Percentiles rank a stretch among this genome's conserved stretches.
Evolutionary conservation across 192 early-diverging fungal species (phyloP).

Genomic region (Backusella psychrophila): DNA sequence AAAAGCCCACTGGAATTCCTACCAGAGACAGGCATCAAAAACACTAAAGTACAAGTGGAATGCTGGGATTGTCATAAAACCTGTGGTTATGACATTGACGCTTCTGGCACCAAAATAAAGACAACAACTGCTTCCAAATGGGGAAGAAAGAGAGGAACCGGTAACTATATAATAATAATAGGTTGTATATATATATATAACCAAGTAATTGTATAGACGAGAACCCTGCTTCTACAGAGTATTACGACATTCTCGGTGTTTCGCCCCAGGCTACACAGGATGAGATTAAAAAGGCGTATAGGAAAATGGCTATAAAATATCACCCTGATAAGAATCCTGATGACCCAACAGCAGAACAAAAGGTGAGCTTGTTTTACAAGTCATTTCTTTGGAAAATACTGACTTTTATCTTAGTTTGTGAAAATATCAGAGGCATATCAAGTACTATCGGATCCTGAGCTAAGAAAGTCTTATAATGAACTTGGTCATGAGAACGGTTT

Average conservation of each 20-base stretch:
- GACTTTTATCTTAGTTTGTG: conserved; percentile 67
- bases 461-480: conserved; percentile 87
- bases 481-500: conserved; percentile 68
- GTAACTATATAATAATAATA: background rate
- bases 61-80: conserved; percentile 55
- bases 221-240: conserved; percentile 76
- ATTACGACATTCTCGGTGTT: conserved; percentile 89
- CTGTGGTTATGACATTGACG: conserved; percentile 39
- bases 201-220: conserved; percentile 47
- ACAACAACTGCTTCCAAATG: conserved; percentile 10
- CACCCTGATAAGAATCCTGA: conserved; percentile 86
- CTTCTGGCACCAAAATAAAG: conserved; percentile 33
- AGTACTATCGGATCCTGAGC: conserved; percentile 88
- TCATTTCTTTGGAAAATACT: background rate
- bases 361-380: conserved; percentile 9
- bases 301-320: conserved; percentile 74
- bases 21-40: conserved; percentile 29
- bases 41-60: conserved; percentile 41
- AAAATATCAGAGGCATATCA: conserved; percentile 97
- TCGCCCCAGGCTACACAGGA: conserved; percentile 67
- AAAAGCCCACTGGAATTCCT: conserved; percentile 49
- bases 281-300: conserved; percentile 94
- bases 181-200: too few species aligned
- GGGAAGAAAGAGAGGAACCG: conserved; percentile 32
- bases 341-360: conserved; percentile 30